Conservation (phyloP, 2,329 filamentous ascomycete species). For the Fusarium sp. region DNA sequence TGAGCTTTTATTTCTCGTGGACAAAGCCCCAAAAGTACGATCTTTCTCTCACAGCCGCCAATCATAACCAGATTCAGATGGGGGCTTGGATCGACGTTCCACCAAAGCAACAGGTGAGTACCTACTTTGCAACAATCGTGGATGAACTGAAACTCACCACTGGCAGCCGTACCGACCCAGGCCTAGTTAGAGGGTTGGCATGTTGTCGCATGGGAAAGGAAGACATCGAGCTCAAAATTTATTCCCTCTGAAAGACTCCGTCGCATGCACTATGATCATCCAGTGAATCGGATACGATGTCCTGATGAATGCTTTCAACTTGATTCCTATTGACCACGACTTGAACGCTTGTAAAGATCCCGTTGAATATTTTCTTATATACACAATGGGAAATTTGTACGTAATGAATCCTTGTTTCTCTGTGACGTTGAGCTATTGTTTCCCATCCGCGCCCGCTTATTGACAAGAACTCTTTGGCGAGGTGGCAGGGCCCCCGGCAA, state of each 20-base stretch:
- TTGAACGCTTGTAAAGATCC: background rate
- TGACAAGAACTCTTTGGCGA: background rate
- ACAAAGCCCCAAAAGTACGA: slow-evolving; percentile 8
- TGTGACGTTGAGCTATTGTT: background rate
- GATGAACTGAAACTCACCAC: background rate
- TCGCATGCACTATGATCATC: background rate
- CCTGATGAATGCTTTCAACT: background rate
- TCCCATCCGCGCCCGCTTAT: background rate
- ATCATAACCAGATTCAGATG: slow-evolving; percentile 17
- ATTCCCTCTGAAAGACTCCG: background rate
- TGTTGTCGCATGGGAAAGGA: background rate
- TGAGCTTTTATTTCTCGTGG: slow-evolving; percentile 13
- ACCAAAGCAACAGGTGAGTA: slow-evolving; percentile 14
- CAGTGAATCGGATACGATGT: background rate
- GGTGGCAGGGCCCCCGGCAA: background rate
- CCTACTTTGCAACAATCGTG: background rate
- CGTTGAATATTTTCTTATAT: background rate
- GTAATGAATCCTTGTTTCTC: background rate
- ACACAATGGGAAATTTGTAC: background rate
- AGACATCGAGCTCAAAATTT: background rate
- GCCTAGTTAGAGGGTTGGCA: background rate
- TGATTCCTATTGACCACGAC: no score
- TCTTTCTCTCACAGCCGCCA: slow-evolving; percentile 8
- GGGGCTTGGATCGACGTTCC: slow-evolving; percentile 25
- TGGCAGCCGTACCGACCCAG: background rate